phyloP scores from a whole-genome alignment of 306 rosid species.

The Albizia julibrissin region DNA sequence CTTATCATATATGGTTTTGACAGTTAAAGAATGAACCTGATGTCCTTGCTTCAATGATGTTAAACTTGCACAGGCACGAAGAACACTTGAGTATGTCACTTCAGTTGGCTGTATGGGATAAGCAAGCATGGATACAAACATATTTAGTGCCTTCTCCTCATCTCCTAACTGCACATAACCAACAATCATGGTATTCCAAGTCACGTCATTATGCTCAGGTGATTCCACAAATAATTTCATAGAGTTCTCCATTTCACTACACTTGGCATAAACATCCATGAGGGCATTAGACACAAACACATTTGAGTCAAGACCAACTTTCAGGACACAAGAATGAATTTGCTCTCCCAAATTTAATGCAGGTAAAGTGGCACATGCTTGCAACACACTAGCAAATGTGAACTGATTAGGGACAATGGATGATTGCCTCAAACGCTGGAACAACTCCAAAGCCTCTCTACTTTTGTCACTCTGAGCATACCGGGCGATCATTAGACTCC shows the following conservation, averaged over 20 bases:
- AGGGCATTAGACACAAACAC: neutral
- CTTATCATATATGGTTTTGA: neutral
- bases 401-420: slow-evolving; percentile 1
- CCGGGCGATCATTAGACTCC: neutral
- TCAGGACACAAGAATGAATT: neutral
- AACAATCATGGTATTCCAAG: slow-evolving; percentile 5
- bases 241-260: neutral
- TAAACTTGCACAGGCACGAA: slow-evolving; percentile 4
- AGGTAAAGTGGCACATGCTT: neutral
- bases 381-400: slow-evolving; percentile 1
- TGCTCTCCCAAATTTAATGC: neutral
- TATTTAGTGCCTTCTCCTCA: neutral
- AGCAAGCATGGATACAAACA: slow-evolving; percentile 1
- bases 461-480: slow-evolving; percentile 1
- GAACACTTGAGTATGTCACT: slow-evolving; percentile 1
- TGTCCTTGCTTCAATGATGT: neutral
- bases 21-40: neutral
- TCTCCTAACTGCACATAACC: slow-evolving; percentile 9
- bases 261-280: neutral
- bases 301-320: slow-evolving; percentile 4
- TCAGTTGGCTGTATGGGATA: neutral
- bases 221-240: neutral
- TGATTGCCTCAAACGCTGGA: neutral
- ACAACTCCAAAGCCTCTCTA: neutral
- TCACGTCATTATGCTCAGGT: neutral